Percentiles rank a stretch among this genome's conserved stretches.
Conservation (phyloP, 768 basidiomycete genomes). For the Tricholoma sp. region DNA sequence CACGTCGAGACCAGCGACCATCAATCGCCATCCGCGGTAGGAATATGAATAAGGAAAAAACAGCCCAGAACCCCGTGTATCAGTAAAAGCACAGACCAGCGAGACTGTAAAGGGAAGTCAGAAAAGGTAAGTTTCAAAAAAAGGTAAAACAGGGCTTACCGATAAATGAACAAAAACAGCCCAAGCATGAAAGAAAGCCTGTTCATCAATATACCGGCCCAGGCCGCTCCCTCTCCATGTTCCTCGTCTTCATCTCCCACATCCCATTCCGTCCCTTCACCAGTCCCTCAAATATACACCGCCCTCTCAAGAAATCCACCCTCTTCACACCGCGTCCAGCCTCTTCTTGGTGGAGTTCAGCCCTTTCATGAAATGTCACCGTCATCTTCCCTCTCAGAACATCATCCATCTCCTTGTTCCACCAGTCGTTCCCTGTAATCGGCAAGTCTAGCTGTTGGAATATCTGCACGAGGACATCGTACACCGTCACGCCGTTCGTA, state of each 20-base stretch:
- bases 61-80: no score
- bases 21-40: no score
- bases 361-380: slow-evolving; percentile 41
- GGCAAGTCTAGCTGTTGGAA: slow-evolving; percentile 36
- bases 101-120: no score
- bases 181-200: no score
- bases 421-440: slow-evolving; percentile 51
- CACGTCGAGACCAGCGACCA: no score
- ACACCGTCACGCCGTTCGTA: slow-evolving; percentile 52
- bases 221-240: neutral
- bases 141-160: no score
- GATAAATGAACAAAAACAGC: no score
- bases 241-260: slow-evolving; percentile 59
- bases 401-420: slow-evolving; percentile 49
- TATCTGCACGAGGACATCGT: slow-evolving; percentile 48
- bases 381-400: slow-evolving; percentile 40
- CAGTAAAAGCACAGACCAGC: no score
- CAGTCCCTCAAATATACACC: slow-evolving; percentile 49
- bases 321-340: slow-evolving; percentile 41
- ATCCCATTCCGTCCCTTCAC: slow-evolving; percentile 48
- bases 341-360: slow-evolving; percentile 28
- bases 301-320: slow-evolving; percentile 57
- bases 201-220: no score
- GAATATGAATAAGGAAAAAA: no score
- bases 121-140: no score